Conservation (phyloP, 192 early-diverging fungal species). For the Piromyces sp. region DNA sequence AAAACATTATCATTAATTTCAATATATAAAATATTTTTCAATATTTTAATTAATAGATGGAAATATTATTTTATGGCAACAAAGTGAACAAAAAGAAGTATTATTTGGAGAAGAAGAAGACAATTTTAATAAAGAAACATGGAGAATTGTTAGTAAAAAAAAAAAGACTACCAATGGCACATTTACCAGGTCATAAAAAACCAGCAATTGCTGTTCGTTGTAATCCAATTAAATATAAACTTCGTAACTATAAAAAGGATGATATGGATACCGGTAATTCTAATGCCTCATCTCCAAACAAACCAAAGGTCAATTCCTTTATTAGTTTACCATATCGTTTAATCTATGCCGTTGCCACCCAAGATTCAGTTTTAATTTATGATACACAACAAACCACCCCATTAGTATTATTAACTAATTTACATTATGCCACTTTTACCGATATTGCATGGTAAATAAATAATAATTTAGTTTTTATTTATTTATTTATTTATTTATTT, state of each 20-base stretch:
- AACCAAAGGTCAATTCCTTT: not conserved
- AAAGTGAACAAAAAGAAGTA: slow-evolving; percentile 30
- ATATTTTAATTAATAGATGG: no score
- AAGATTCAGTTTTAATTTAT: slow-evolving; percentile 66
- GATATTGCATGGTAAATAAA: slow-evolving; percentile 64
- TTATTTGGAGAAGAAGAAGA: slow-evolving; percentile 19
- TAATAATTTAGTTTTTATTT: no score
- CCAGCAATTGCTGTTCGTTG: slow-evolving; percentile 65
- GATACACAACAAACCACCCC: slow-evolving; percentile 62
- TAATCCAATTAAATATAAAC: slow-evolving; percentile 28
- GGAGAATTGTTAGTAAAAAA: slow-evolving; percentile 42
- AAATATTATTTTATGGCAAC: slow-evolving; percentile 68
- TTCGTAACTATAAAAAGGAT: not conserved
- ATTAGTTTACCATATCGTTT: slow-evolving; percentile 46
- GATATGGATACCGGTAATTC: not conserved
- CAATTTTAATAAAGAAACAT: slow-evolving; percentile 48
- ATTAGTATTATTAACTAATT: slow-evolving; percentile 49
- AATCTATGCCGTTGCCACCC: slow-evolving; percentile 71
- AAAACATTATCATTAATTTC: no score
- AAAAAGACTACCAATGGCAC: slow-evolving; percentile 43
- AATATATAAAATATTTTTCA: no score
- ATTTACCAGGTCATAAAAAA: slow-evolving; percentile 50
- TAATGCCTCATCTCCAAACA: slow-evolving; percentile 12
- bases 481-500: no score
- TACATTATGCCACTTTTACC: slow-evolving; percentile 79